A percentile compares a stretch with the other conserved stretches of the same genome.
These are phyloP conservation scores for Plasmodium berghei DNA, from an alignment of 169 alveolate genomes.

Conservation along the genomic window DNA sequence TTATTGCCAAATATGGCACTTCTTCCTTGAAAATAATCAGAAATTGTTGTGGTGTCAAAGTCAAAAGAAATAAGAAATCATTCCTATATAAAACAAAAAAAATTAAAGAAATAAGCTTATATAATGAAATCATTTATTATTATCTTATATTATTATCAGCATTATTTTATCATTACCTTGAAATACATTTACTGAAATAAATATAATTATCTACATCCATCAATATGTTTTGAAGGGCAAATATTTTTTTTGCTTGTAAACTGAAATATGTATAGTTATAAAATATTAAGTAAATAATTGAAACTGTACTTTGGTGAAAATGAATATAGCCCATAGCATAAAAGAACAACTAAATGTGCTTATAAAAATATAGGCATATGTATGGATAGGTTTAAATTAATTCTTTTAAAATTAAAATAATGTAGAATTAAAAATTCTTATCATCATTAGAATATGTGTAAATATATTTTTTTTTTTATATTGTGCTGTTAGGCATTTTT, in stretches of 20 bases:
- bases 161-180: slow-evolving; percentile 18
- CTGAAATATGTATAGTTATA: slow-evolving; percentile 4
- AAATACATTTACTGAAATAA: slow-evolving; percentile 34
- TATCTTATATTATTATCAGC: too few relatives aligned
- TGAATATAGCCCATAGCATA: not conserved
- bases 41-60: slow-evolving; percentile 55
- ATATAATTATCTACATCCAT: slow-evolving; percentile 33
- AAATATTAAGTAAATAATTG: not conserved
- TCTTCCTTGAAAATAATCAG: slow-evolving; percentile 42
- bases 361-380: not conserved
- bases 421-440: too few relatives aligned
- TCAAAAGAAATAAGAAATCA: slow-evolving; percentile 23
- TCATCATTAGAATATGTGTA: not conserved
- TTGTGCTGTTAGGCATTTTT: slow-evolving; percentile 3
- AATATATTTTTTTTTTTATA: not conserved
- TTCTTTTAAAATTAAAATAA: too few relatives aligned
- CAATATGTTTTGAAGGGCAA: slow-evolving; percentile 40
- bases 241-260: slow-evolving; percentile 26
- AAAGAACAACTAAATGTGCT: not conserved
- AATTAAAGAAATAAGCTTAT: slow-evolving; percentile 6
- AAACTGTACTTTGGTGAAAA: not conserved
- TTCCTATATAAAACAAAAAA: slow-evolving; percentile 42
- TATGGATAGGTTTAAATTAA: not conserved
- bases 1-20: slow-evolving; percentile 48
- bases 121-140: too few relatives aligned